Percentiles rank a stretch among this genome's conserved stretches.
phyloP scores from a whole-genome alignment of 768 basidiomycete genomes.

The Kwoniella bestiolae region DNA sequence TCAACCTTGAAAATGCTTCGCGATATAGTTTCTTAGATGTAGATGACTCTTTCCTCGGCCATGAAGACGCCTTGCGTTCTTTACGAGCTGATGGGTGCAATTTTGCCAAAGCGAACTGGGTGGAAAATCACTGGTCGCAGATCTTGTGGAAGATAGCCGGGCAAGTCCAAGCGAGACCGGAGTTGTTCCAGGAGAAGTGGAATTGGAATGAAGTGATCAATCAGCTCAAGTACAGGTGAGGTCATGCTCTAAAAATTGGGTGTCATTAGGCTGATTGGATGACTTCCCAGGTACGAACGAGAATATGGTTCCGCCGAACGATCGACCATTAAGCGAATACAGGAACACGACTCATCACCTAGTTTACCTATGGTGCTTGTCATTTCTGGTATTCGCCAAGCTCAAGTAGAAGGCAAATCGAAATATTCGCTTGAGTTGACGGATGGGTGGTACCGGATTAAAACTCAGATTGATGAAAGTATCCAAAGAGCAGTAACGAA shows the following conservation, averaged over 20 bases:
- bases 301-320: conserved; percentile 78
- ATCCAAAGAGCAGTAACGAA: conserved; percentile 71
- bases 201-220: conserved; percentile 77
- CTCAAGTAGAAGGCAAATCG: conserved; percentile 43
- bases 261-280: conserved; percentile 4
- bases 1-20: conserved; percentile 36
- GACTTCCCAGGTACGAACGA: conserved; percentile 73
- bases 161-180: conserved; percentile 75
- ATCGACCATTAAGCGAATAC: conserved; percentile 77
- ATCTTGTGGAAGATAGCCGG: conserved; percentile 95
- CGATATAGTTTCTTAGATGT: conserved; percentile 40
- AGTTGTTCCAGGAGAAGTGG: conserved; percentile 69
- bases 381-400: conserved; percentile 67
- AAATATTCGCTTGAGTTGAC: conserved; percentile 80
- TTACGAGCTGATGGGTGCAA: conserved; percentile 60
- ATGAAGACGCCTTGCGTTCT: conserved; percentile 26
- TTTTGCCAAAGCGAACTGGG: conserved; percentile 77
- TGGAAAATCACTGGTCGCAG: conserved; percentile 86
- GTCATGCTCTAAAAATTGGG: too few species aligned
- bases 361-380: conserved; percentile 82
- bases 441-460: conserved; percentile 93
- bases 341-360: conserved; percentile 79
- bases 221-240: conserved; percentile 84
- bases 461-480: conserved; percentile 73
- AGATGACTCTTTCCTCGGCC: conserved; percentile 21